Percentiles rank a stretch among this genome's conserved stretches.
phyloP scores from a whole-genome alignment of 306 rosid genomes.

The Trichosanthes truncata region DNA sequence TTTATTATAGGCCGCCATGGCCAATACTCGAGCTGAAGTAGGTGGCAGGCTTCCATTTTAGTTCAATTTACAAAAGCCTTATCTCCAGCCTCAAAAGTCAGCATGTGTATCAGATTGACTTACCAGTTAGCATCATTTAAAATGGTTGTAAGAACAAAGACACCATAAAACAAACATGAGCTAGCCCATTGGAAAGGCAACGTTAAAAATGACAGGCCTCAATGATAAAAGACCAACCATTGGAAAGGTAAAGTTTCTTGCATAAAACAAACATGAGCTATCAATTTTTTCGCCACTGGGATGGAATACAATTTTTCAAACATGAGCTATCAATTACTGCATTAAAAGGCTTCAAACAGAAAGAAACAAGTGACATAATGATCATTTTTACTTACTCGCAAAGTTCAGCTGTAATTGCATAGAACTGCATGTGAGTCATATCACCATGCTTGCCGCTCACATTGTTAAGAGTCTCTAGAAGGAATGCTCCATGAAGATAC shows the following conservation, averaged over 20 bases:
- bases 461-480: constrained; percentile 39
- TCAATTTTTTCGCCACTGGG: too few species aligned
- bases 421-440: constrained; percentile 46
- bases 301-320: background rate
- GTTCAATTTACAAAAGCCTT: background rate
- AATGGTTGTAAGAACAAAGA: background rate
- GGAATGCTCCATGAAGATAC: constrained; percentile 72
- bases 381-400: constrained; percentile 35
- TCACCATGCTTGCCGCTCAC: constrained; percentile 53
- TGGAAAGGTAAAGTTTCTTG: background rate
- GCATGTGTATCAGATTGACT: background rate
- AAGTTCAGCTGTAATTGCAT: constrained; percentile 56
- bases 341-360: background rate
- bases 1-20: background rate
- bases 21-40: background rate
- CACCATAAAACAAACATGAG: background rate
- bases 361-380: background rate
- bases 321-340: background rate
- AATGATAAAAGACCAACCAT: background rate
- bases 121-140: background rate
- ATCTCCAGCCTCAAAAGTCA: background rate
- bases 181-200: background rate
- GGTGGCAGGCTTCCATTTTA: background rate
- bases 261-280: background rate
- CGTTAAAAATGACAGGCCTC: background rate